Base-by-base conservation (phyloP, 2,329 filamentous ascomycete genomes). In the Madurella mycetomatis region DNA sequence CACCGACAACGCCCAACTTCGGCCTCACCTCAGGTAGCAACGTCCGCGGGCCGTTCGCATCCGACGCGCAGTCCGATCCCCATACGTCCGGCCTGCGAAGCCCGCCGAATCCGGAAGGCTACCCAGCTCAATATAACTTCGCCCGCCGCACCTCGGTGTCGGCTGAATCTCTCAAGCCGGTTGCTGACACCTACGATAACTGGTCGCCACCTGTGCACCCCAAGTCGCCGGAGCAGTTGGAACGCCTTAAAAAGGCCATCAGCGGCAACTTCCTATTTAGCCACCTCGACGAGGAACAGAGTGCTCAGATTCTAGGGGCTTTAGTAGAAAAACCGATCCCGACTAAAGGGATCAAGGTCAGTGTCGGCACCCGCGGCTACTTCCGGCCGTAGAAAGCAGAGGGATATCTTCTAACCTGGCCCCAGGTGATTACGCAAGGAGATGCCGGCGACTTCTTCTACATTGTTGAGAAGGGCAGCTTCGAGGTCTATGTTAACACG, bases 371-470 rank as follows among this genome's bases (percentile, higher is more conserved):
- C 11, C 2, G 34, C 9, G 34, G 11, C 34, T 11, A 37, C 11
- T 37, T 37, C 11, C 13, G 34, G 34, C 34, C 34, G 17, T 13
- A 5, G 8, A 15, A 9, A 12, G 18, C 13, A 53, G 17, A n/a
- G 41, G 11, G 25, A 25, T 25, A 7, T 25, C 25, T 25, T 25
- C 55, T 60, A 41, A 57, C 52, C 13, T n/a, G 11, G 8, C 5
- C 5, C 4, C 80, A 96, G 80, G 90, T 99, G 55, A 97, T 99
- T 62, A 87, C 86, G 47, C 94, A 99, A 75, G 94, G 94, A 52
- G 94, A 97, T 66, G 87, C 92, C 0, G 94, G 94, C 42, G 94
- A 99, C 72, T 97, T 88, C 76, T 99, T 99, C 75, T 99, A 99
- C 70, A 86, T 99, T 25, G 91, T 97, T 16, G 94, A 99, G 70